A percentile compares a stretch with the other conserved stretches of the same genome.
Conservation (phyloP, 495 filamentous ascomycete species). For the Astrothelium macrocarpum region DNA sequence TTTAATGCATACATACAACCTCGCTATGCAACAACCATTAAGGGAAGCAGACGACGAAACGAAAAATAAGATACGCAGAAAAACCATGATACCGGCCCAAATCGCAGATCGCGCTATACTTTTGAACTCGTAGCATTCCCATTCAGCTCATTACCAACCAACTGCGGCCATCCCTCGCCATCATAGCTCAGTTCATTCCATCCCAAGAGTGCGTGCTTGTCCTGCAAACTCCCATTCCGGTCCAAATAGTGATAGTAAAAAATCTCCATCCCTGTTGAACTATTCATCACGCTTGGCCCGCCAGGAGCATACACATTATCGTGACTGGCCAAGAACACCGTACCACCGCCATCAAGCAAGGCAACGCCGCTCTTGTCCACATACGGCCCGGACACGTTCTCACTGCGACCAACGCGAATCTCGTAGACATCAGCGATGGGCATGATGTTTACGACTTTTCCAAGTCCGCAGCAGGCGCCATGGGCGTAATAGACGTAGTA, state of each 20-base stretch:
- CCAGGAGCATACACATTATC: conserved; percentile 58
- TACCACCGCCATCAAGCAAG: conserved; percentile 51
- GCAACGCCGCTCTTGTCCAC: conserved; percentile 46
- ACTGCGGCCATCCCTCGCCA: background rate
- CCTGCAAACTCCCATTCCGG: background rate
- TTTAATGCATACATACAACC: background rate
- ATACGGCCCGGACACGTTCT: conserved; percentile 37
- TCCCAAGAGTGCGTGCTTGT: background rate
- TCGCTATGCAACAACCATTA: background rate
- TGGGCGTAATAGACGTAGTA: conserved; percentile 80
- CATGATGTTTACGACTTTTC: conserved; percentile 40
- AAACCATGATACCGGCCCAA: too few species aligned
- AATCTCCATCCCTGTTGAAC: conserved; percentile 44
- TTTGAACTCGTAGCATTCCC: background rate
- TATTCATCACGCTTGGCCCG: conserved; percentile 48
- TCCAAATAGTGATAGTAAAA: conserved; percentile 40
- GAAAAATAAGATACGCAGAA: background rate
- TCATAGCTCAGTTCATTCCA: background rate
- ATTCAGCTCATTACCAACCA: too few species aligned
- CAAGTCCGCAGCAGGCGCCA: conserved; percentile 48
- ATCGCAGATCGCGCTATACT: too few species aligned
- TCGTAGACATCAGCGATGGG: conserved; percentile 52
- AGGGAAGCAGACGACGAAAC: background rate
- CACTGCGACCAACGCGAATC: conserved; percentile 51
- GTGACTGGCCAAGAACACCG: conserved; percentile 49